A percentile compares a stretch with the other conserved stretches of the same genome.
phyloP scores from a whole-genome alignment of 352 stramenopile species.

The Phytophthora sp. region DNA sequence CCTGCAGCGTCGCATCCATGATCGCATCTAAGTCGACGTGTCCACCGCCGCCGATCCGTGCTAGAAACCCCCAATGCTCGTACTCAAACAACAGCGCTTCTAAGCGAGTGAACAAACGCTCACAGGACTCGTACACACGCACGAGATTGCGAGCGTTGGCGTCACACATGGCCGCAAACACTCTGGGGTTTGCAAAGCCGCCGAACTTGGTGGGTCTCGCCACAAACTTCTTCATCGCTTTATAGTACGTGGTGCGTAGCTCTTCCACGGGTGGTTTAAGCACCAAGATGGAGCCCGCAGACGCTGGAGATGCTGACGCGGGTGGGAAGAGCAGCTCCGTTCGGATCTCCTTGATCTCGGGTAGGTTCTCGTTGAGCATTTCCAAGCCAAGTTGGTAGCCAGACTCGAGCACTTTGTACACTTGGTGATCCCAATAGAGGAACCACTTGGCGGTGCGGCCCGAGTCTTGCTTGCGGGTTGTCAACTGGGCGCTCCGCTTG shows the following conservation, averaged over 20 bases:
- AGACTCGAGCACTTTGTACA: slow-evolving; percentile 96
- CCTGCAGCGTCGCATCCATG: slow-evolving; percentile 77
- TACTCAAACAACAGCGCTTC: slow-evolving; percentile 80
- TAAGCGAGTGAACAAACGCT: slow-evolving; percentile 89
- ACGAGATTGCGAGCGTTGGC: slow-evolving; percentile 88
- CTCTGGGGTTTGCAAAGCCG: slow-evolving; percentile 86
- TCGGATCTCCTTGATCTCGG: slow-evolving; percentile 89
- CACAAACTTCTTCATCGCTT: slow-evolving; percentile 96
- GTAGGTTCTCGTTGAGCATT: slow-evolving; percentile 93
- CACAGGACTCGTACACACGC: slow-evolving; percentile 91
- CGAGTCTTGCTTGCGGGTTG: slow-evolving; percentile 82
- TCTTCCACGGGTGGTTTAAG: slow-evolving; percentile 94
- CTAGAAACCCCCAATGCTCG: slow-evolving; percentile 81
- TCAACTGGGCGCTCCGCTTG: slow-evolving; percentile 67
- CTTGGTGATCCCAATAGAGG: slow-evolving; percentile 93
- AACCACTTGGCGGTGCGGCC: slow-evolving; percentile 91
- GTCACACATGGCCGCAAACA: slow-evolving; percentile 91
- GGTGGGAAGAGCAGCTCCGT: slow-evolving; percentile 76
- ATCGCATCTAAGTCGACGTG: slow-evolving; percentile 75
- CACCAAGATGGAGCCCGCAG: slow-evolving; percentile 50
- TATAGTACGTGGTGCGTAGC: slow-evolving; percentile 94
- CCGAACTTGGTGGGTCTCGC: slow-evolving; percentile 87
- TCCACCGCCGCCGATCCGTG: slow-evolving; percentile 46
- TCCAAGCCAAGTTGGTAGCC: slow-evolving; percentile 95
- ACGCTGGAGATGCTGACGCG: slow-evolving; percentile 13